Evolutionary conservation across 139 green algal genomes (phyloP).

Genomic region (Parachlorella kessleri): DNA sequence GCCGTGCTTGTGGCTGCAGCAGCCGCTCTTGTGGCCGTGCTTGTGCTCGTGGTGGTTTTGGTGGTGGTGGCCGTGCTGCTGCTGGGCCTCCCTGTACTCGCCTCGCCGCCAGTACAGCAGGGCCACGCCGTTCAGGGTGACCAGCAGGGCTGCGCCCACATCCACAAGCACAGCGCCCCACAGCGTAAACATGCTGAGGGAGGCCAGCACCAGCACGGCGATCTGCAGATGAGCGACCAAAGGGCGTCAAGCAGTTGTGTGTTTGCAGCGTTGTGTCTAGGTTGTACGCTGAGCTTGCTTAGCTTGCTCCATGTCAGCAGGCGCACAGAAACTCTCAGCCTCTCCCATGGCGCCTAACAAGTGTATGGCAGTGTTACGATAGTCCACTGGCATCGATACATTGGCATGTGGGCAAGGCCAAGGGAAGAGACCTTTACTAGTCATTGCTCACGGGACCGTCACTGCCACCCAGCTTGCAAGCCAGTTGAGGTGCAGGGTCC

Average conservation of each 20-base stretch:
- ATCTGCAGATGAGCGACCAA: no score
- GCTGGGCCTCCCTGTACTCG: not conserved
- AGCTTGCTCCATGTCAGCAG: no score
- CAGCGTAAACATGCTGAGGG: slow-evolving; percentile 47
- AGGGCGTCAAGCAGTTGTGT: no score
- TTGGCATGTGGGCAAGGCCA: not conserved
- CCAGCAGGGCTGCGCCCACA: not conserved
- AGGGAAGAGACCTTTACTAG: not conserved
- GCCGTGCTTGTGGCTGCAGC: not conserved
- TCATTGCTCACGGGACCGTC: not conserved
- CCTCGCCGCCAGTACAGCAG: not conserved
- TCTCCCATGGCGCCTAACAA: no score
- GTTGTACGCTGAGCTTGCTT: no score
- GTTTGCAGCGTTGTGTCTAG: no score
- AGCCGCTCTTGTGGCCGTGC: not conserved
- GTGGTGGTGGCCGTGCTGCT: no score
- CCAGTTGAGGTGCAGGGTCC: no score
- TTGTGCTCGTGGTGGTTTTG: not conserved
- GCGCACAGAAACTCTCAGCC: no score
- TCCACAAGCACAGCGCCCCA: slow-evolving; percentile 53
- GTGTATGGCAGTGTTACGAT: no score
- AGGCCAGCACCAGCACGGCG: slow-evolving; percentile 49
- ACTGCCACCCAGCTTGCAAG: not conserved
- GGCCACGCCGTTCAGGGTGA: not conserved
- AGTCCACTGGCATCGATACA: no score